Conservation (phyloP, 495 filamentous ascomycete species). For the Amniculicola lignicola region DNA sequence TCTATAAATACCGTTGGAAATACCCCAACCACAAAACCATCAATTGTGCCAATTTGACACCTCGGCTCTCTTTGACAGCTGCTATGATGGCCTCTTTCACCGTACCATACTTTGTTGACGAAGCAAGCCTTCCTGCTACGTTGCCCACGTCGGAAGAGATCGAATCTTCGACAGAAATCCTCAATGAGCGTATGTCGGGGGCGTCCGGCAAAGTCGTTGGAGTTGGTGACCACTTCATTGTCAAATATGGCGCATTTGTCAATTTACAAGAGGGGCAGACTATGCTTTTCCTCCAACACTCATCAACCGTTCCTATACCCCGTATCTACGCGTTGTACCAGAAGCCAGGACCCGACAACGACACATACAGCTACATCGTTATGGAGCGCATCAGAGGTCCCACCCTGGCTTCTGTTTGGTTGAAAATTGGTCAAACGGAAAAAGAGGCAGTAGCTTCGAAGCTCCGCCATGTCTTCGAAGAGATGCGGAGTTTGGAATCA, state of each 20-base stretch:
- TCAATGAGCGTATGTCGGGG: slow-evolving; percentile 26
- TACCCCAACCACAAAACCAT: slow-evolving; percentile 10
- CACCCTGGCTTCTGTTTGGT: slow-evolving; percentile 41
- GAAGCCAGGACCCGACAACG: slow-evolving; percentile 29
- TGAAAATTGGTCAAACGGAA: slow-evolving; percentile 31
- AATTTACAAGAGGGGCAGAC: slow-evolving; percentile 42
- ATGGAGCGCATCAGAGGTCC: slow-evolving; percentile 43
- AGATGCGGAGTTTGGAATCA: slow-evolving; percentile 40
- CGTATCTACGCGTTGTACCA: slow-evolving; percentile 43
- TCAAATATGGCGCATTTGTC: slow-evolving; percentile 43
- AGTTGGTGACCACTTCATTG: slow-evolving; percentile 40
- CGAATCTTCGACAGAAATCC: slow-evolving; percentile 27
- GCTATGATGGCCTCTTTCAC: slow-evolving; percentile 18
- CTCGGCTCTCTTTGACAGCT: slow-evolving; percentile 18
- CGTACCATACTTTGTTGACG: slow-evolving; percentile 21
- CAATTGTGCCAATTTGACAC: slow-evolving; percentile 9
- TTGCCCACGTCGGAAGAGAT: slow-evolving; percentile 27
- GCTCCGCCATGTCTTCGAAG: slow-evolving; percentile 38
- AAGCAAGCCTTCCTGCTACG: slow-evolving; percentile 26
- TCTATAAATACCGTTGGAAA: slow-evolving; percentile 11
- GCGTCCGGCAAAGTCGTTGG: slow-evolving; percentile 29
- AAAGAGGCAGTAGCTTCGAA: slow-evolving; percentile 38
- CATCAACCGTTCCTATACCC: slow-evolving; percentile 40
- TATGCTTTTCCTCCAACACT: slow-evolving; percentile 42
- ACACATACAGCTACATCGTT: slow-evolving; percentile 39